Conservation (phyloP, 441 rosid genomes). For the Populus trichocarpa region DNA sequence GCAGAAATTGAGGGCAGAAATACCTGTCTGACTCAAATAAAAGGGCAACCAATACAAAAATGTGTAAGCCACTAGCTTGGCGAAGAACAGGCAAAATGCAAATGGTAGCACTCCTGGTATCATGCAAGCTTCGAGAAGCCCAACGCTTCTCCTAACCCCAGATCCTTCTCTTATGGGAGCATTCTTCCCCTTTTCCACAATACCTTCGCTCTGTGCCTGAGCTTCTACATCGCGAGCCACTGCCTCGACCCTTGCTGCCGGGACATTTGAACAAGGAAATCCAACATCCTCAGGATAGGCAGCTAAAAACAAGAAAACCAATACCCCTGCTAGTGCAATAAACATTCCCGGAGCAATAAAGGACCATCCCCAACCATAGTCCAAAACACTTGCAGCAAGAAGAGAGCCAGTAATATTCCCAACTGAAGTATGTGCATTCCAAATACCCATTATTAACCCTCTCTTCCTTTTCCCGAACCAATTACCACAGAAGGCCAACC, state of each 20-base stretch:
- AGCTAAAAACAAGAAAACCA: conserved; percentile 76
- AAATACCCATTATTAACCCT: conserved; percentile 91
- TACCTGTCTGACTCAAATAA: conserved; percentile 89
- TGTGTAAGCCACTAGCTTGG: conserved; percentile 91
- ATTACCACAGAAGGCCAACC: conserved; percentile 98
- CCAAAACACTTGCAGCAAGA: conserved; percentile 88
- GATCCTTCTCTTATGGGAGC: conserved; percentile 27
- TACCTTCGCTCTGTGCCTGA: conserved; percentile 17
- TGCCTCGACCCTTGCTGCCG: conserved; percentile 5
- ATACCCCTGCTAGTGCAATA: conserved; percentile 57
- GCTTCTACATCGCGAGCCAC: conserved; percentile 36
- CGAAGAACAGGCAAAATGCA: conserved; percentile 84
- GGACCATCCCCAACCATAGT: conserved; percentile 94
- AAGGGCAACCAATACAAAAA: conserved; percentile 93
- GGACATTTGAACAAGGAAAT: conserved; percentile 39
- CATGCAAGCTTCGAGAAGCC: conserved; percentile 73
- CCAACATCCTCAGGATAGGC: conserved; percentile 92
- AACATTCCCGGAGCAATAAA: conserved; percentile 74
- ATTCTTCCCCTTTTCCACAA: conserved; percentile 14
- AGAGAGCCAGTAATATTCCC: conserved; percentile 89
- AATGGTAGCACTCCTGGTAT: conserved; percentile 94
- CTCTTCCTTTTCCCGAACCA: conserved; percentile 90
- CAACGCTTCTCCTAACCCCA: conserved; percentile 59
- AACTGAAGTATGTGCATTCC: conserved; percentile 95
- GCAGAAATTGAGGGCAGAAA: conserved; percentile 1